Base-by-base conservation (phyloP, 225 moss, liverwort and hornwort species). In the Thuidium tamariscinum region DNA sequence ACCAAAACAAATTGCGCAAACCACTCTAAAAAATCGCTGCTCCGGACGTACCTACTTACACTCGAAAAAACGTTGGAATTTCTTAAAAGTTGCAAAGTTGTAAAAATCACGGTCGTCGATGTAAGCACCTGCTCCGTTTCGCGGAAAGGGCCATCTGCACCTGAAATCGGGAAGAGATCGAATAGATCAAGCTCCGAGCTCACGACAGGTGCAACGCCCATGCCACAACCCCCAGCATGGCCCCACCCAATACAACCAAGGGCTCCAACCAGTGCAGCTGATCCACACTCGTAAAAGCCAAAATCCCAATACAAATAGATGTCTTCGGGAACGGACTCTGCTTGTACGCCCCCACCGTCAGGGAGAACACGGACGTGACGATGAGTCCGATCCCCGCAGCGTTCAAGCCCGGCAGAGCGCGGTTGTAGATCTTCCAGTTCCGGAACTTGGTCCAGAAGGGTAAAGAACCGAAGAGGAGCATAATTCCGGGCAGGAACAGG, bases 361-460 rank as follows among this genome's bases (percentile, higher is more conserved):
- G 87, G 4, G 91, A 87, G 64, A 94, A 95, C 44, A 95, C 93
- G 5, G 91, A 91, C 10, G 87, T 92, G 41, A 94, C 87, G 55
- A 95, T 95, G 16, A 94, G 92, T 16, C 94, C 92, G 56, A 94
- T 92, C 14, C 93, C 92, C 17, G 93, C 93, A 29, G 94, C 94
- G 76, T 95, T 95, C 76, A 95, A 83, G 9, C 95, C 94, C 27
- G 94, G 92, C 37, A 94, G 57, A 1, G 93, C 88, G 22, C 90
- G 89, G 54, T 94, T 89, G 92, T 93, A 95, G 36, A 93, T 54
- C 64, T 49, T 59, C 92, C 94, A 95, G 87, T 91, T 93, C 29
- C 92, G 82, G 77, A 95, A 95, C 37, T 37, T 87, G 16, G 88
- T 88, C 93, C 94, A 95, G 41, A 95, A 93, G 37, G 94, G 92